These are phyloP conservation scores for Diaporthe sp. DNA, from an alignment of 2,329 filamentous ascomycete species.

Conservation along the genomic window DNA sequence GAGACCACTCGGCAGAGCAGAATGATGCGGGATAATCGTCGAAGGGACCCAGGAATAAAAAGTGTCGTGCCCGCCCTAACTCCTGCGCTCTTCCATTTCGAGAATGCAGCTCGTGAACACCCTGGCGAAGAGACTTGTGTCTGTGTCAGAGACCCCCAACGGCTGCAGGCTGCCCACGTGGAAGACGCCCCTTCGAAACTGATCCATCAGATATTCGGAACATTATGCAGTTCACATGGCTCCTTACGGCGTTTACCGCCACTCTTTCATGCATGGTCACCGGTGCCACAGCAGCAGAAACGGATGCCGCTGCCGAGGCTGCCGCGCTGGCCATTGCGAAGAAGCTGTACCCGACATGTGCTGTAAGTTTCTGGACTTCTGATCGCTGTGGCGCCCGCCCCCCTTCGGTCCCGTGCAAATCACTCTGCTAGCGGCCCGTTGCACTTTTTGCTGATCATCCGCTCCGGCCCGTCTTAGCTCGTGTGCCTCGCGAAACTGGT, in stretches of 20 bases:
- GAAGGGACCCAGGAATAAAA: conserved; percentile 9
- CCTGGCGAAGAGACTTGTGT: background rate
- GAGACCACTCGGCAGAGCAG: background rate
- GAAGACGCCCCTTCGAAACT: background rate
- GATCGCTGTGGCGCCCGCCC: background rate
- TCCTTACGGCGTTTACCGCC: conserved; percentile 10
- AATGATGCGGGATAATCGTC: conserved; percentile 1
- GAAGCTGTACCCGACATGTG: conserved; percentile 17
- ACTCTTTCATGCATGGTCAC: conserved; percentile 4
- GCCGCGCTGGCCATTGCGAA: background rate
- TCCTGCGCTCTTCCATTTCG: conserved; percentile 29
- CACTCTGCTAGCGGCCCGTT: background rate
- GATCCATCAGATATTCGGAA: background rate
- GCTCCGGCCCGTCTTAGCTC: conserved; percentile 23
- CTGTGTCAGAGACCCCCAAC: conserved; percentile 1
- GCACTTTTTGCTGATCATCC: conserved; percentile 16
- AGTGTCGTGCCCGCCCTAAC: conserved; percentile 15
- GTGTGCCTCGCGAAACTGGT: conserved; percentile 16
- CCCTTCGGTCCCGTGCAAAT: conserved; percentile 8
- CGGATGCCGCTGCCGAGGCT: background rate
- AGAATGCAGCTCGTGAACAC: conserved; percentile 17
- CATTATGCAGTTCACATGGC: conserved; percentile 3
- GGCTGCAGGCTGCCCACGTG: conserved; percentile 14
- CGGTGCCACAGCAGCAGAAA: background rate
- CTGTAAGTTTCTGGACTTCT: background rate